A percentile compares a stretch with the other conserved stretches of the same genome.
Evolutionary conservation across 345 rosid species (phyloP).

Genomic region (Aethionema arabicum): DNA sequence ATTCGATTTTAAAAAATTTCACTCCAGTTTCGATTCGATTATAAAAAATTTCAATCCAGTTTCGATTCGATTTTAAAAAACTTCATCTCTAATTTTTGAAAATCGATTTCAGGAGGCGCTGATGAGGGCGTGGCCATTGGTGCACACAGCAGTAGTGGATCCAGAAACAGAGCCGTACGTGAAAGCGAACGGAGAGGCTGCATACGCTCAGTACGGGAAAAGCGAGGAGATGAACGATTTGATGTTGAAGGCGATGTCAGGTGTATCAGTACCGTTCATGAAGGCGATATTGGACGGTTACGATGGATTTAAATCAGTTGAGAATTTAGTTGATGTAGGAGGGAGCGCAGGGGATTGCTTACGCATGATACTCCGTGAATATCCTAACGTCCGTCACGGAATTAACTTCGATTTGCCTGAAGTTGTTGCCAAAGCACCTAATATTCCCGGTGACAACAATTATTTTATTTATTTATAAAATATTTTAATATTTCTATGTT

Average conservation of each 20-base stretch:
- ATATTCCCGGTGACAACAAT: conserved; percentile 52
- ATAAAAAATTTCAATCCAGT: no score
- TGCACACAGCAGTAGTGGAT: conserved; percentile 73
- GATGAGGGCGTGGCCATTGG: conserved; percentile 74
- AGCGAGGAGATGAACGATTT: conserved; percentile 73
- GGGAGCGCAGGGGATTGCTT: conserved; percentile 96
- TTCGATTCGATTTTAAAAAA: no score
- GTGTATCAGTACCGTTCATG: conserved; percentile 89
- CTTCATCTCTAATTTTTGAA: background rate
- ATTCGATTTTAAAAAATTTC: no score
- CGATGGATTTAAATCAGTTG: conserved; percentile 59
- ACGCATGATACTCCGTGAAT: conserved; percentile 62
- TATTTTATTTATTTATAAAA: background rate
- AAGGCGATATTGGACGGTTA: conserved; percentile 62
- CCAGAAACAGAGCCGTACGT: conserved; percentile 69
- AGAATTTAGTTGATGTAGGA: conserved; percentile 76
- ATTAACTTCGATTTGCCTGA: conserved; percentile 87
- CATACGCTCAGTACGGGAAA: conserved; percentile 73
- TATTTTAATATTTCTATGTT: background rate
- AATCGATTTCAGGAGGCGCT: conserved; percentile 49
- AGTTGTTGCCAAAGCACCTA: conserved; percentile 77
- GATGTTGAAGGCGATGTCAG: conserved; percentile 93
- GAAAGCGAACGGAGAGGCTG: conserved; percentile 66
- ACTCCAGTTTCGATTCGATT: no score
- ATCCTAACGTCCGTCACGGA: conserved; percentile 51